Percentiles rank a stretch among this genome's conserved stretches.
These are phyloP conservation scores for Penicillium hesseltinei DNA, from an alignment of 2,329 filamentous ascomycete species.

Conservation along the genomic window DNA sequence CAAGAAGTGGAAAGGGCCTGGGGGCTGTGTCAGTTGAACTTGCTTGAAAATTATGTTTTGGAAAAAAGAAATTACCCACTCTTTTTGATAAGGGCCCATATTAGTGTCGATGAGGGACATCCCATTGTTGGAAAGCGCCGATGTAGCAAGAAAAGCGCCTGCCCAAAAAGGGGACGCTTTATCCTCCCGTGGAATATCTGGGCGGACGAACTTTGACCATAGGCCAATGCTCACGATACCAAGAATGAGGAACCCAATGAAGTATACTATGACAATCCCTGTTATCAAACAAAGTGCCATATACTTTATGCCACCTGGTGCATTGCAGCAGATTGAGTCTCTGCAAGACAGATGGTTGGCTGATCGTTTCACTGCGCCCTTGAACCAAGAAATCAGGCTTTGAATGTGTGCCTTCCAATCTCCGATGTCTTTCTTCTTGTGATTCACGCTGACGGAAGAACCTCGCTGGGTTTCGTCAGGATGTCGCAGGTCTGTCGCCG, in stretches of 20 bases:
- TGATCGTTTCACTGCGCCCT: not conserved
- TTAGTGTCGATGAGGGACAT: not conserved
- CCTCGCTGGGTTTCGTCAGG: not conserved
- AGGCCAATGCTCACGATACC: not conserved
- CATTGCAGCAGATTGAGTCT: not conserved
- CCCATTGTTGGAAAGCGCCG: not conserved
- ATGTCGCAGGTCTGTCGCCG: not conserved
- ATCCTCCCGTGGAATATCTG: not conserved
- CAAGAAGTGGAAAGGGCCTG: not conserved
- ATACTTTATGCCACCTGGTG: not conserved
- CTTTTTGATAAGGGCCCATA: not conserved
- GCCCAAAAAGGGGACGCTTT: not conserved
- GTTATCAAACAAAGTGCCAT: not conserved
- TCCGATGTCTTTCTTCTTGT: not conserved
- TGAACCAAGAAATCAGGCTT: not conserved
- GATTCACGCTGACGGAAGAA: not conserved
- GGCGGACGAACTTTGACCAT: not conserved
- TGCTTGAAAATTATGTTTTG: not conserved
- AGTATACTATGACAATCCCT: not conserved
- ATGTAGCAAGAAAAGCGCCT: not conserved
- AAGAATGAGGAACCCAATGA: not conserved
- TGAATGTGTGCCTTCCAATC: not conserved
- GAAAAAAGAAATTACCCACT: not conserved
- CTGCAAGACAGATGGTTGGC: not conserved
- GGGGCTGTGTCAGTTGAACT: not conserved